Conservation (phyloP, 2,329 filamentous ascomycete genomes). For the Eutypa lata region DNA sequence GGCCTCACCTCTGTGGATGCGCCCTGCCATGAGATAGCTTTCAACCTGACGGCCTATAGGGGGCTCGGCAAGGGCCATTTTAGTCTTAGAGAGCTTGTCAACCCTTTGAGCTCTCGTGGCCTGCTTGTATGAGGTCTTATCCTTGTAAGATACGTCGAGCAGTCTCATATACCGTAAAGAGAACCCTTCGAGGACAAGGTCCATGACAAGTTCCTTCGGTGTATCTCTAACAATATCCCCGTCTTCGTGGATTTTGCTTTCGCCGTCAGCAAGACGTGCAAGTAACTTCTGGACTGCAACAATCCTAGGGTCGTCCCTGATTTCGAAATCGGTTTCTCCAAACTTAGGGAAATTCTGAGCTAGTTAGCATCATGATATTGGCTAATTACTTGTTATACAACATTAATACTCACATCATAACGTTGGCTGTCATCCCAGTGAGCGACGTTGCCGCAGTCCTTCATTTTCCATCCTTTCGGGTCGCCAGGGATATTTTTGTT, state of each 20-base stretch:
- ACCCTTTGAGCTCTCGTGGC: conserved; percentile 1
- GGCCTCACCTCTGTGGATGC: conserved; percentile 3
- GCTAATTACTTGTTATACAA: background rate
- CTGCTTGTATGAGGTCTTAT: conserved; percentile 3
- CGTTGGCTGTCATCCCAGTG: conserved; percentile 4
- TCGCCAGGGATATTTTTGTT: conserved; percentile 10
- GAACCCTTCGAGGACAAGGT: background rate
- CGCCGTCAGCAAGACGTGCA: background rate
- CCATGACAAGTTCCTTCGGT: conserved; percentile 1
- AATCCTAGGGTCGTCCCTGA: conserved; percentile 1
- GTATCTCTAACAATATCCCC: conserved; percentile 3
- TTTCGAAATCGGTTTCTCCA: conserved; percentile 3
- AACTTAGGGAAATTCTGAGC: background rate
- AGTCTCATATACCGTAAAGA: conserved; percentile 1
- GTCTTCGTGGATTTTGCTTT: background rate
- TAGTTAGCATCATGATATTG: background rate
- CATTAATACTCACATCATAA: background rate
- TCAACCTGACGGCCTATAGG: conserved; percentile 4
- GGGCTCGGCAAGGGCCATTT: conserved; percentile 4
- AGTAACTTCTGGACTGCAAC: background rate
- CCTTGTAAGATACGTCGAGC: conserved; percentile 1
- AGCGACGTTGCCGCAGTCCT: conserved; percentile 8
- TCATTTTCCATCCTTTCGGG: conserved; percentile 8
- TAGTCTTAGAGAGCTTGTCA: background rate
- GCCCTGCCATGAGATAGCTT: conserved; percentile 6